Evolutionary conservation across 495 filamentous ascomycete species (phyloP), one percentile per base, ranked within the genome.

Genomic region (Amorphotheca resinae): DNA sequence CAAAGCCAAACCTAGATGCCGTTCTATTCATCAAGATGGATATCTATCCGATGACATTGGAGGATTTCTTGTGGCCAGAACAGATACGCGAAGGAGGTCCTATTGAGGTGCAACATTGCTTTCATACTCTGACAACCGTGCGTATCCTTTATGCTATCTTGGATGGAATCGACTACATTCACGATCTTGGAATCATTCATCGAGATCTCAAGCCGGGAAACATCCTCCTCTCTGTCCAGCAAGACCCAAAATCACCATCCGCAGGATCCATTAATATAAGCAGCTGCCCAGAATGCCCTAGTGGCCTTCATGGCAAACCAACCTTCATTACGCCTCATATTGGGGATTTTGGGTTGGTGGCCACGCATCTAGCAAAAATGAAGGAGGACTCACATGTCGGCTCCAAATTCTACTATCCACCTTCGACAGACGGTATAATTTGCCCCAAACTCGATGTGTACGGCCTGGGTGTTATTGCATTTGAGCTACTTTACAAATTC

Each of bases 191-290:
- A 1, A 58, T 69, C 35, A 54, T 67, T 9, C 68, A 72, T 44
- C 57, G 67, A 20, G 67, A 72, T 37, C 52, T 70, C 37, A 72
- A 72, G 41, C 68, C 67, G 0, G 53, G 45, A 0, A 72, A 72
- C 46, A 59, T 72, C 30, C 65, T 71, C 41, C 50, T 72, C 4
- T 54, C 61, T 0, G 25, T 59, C 32, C 41, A 33, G 18, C 26
- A 41, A 15, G 30, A 44, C 20, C 39, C 35, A n/a, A 47, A 57
- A n/a, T 26, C 26, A 14, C 22, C 39, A 12, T 49, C 43, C 0
- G 37, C 42, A 15, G 60, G 55, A 21, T 60, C 50, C n/a, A 46
- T 64, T 21, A 47, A 65, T 33, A 47, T 64, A 9, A 39, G 42
- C 6, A 38, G 47, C 6, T 68, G 65, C 48, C n/a, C 34, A 12